Evolutionary conservation across 805 yeast species (phyloP).

Genomic region (Nakazawaea pomicola): DNA sequence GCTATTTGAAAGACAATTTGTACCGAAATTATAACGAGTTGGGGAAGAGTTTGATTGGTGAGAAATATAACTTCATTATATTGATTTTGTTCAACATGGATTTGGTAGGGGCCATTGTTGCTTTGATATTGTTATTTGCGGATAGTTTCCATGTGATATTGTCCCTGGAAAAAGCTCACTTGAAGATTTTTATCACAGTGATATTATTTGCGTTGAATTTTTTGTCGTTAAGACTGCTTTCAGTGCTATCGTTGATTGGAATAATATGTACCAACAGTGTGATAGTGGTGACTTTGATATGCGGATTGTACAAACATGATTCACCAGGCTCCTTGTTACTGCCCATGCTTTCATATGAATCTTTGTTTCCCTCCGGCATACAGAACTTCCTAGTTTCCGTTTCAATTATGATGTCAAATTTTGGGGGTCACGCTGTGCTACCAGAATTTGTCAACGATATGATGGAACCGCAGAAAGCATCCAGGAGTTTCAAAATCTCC

Average conservation of each 20-base stretch:
- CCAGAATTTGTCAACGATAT: constrained; percentile 71
- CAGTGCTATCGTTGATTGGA: constrained; percentile 66
- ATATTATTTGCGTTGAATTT: constrained; percentile 46
- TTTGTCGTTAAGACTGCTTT: constrained; percentile 67
- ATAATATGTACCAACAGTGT: constrained; percentile 66
- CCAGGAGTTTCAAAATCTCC: constrained; percentile 48
- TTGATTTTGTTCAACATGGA: constrained; percentile 50
- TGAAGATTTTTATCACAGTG: constrained; percentile 37
- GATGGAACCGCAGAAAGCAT: constrained; percentile 56
- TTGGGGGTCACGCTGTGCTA: constrained; percentile 82
- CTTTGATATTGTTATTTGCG: constrained; percentile 53
- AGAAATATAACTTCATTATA: constrained; percentile 34
- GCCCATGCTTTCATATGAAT: constrained; percentile 50
- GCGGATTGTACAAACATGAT: constrained; percentile 56
- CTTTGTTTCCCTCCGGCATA: constrained; percentile 54
- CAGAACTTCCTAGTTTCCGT: constrained; percentile 52
- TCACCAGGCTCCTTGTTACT: constrained; percentile 72
- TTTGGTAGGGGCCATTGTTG: constrained; percentile 54
- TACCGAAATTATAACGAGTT: constrained; percentile 56
- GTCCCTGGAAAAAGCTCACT: constrained; percentile 26
- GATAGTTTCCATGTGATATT: constrained; percentile 53
- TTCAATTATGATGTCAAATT: constrained; percentile 72
- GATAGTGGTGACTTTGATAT: constrained; percentile 48
- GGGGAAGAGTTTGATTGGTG: constrained; percentile 47
- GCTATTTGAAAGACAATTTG: constrained; percentile 33